Percentiles rank a stretch among this genome's conserved stretches.
These are phyloP conservation scores for Neurospora sp. DNA, from an alignment of 495 filamentous ascomycete species.

Conservation along the genomic window DNA sequence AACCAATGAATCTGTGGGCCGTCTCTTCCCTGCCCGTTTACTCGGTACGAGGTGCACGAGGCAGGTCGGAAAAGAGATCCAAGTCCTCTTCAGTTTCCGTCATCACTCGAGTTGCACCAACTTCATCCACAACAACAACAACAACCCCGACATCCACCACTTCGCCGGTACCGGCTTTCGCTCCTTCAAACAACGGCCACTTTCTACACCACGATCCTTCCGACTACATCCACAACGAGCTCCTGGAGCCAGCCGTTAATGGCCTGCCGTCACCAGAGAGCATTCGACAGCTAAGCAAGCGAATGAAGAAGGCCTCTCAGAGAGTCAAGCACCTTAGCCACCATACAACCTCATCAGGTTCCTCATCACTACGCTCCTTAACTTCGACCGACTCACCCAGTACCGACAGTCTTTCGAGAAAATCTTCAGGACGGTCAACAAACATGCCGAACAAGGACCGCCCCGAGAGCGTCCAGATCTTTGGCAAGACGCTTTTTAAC, in stretches of 20 bases:
- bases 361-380: conserved; percentile 34
- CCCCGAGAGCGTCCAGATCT: conserved; percentile 44
- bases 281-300: conserved; percentile 40
- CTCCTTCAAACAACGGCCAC: background rate
- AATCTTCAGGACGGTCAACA: conserved; percentile 39
- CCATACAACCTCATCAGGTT: conserved; percentile 36
- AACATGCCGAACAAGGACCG: conserved; percentile 36
- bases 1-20: conserved; percentile 27
- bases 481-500: conserved; percentile 43
- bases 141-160: background rate
- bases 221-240: conserved; percentile 17
- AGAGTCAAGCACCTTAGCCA: conserved; percentile 35
- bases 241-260: conserved; percentile 40
- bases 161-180: conserved; percentile 7
- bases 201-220: conserved; percentile 10
- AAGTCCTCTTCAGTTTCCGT: conserved; percentile 2
- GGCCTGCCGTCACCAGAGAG: conserved; percentile 45
- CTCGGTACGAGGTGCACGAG: conserved; percentile 11
- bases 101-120: conserved; percentile 1
- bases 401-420: conserved; percentile 29
- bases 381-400: conserved; percentile 25
- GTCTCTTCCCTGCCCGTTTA: conserved; percentile 23
- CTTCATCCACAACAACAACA: background rate
- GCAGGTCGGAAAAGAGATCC: conserved; percentile 14
- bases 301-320: conserved; percentile 37